These are phyloP conservation scores for Ustilago hordei DNA, from an alignment of 1,284 basidiomycete species.

Conservation along the genomic window DNA sequence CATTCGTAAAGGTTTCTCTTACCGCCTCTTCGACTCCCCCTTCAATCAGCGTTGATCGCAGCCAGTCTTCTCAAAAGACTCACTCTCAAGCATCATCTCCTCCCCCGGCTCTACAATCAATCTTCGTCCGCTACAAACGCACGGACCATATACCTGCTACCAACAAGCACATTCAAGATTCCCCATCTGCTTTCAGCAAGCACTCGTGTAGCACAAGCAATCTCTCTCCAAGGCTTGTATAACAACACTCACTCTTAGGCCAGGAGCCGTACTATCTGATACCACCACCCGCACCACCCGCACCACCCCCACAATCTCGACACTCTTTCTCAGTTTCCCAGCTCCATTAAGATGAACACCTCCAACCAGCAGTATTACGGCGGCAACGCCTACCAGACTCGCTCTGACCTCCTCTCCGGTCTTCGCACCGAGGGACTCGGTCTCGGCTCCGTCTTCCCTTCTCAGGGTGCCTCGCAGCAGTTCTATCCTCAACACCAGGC, in stretches of 20 bases:
- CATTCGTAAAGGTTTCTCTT: background rate
- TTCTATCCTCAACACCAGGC: slow-evolving; percentile 19
- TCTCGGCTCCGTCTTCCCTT: slow-evolving; percentile 37
- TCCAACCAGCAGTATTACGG: slow-evolving; percentile 35
- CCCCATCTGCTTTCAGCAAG: slow-evolving; percentile 4
- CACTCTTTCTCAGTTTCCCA: background rate
- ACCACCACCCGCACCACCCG: no score
- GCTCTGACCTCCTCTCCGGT: slow-evolving; percentile 52
- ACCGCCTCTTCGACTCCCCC: slow-evolving; percentile 2
- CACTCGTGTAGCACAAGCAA: slow-evolving; percentile 3
- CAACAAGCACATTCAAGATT: slow-evolving; percentile 29
- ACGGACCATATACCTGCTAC: slow-evolving; percentile 37
- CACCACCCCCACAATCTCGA: background rate
- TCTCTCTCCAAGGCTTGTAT: slow-evolving; percentile 26
- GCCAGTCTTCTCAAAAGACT: slow-evolving; percentile 1
- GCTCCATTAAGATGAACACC: slow-evolving; percentile 31
- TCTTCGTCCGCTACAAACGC: slow-evolving; percentile 11
- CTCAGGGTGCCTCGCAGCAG: slow-evolving; percentile 19
- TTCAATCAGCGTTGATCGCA: slow-evolving; percentile 25
- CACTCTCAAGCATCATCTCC: background rate
- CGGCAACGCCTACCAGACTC: slow-evolving; percentile 36
- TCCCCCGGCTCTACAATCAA: background rate
- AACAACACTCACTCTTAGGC: slow-evolving; percentile 14
- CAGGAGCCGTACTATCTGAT: slow-evolving; percentile 13
- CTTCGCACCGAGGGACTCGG: slow-evolving; percentile 59